phyloP scores from a whole-genome alignment of 257 asterid species.

The Przewalskia tangutica region DNA sequence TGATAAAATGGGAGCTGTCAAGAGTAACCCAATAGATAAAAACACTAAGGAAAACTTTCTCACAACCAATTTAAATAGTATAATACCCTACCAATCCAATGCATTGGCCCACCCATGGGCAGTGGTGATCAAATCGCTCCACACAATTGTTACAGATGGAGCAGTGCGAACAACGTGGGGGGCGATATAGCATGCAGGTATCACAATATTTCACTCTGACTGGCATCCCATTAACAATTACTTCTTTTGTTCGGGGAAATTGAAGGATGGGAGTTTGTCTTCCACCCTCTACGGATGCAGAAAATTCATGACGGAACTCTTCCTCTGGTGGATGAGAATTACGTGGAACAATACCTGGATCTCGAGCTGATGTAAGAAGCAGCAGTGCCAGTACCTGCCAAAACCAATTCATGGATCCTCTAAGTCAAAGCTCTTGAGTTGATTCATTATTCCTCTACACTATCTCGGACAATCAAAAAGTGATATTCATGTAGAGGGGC shows the following conservation, averaged over 20 bases:
- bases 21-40: slow-evolving; percentile 7
- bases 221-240: slow-evolving; percentile 87
- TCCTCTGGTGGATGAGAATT: slow-evolving; percentile 97
- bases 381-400: slow-evolving; percentile 70
- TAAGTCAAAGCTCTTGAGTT: background rate
- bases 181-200: slow-evolving; percentile 97
- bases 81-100: slow-evolving; percentile 65
- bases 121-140: slow-evolving; percentile 97
- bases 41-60: background rate
- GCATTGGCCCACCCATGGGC: slow-evolving; percentile 99
- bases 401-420: slow-evolving; percentile 10
- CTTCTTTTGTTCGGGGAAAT: slow-evolving; percentile 92
- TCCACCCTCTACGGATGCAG: slow-evolving; percentile 80
- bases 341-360: slow-evolving; percentile 98
- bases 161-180: slow-evolving; percentile 99
- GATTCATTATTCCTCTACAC: background rate
- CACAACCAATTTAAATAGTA: background rate
- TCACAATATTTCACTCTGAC: slow-evolving; percentile 93
- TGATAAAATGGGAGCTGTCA: slow-evolving; percentile 10
- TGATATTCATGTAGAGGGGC: background rate
- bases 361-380: slow-evolving; percentile 80
- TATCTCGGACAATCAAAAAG: background rate
- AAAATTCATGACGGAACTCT: slow-evolving; percentile 64
- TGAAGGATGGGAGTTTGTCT: slow-evolving; percentile 94
- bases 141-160: slow-evolving; percentile 95